A percentile compares a stretch with the other conserved stretches of the same genome.
Conservation (phyloP, 2,329 filamentous ascomycete species). For the Pseudocercospora fuligena region DNA sequence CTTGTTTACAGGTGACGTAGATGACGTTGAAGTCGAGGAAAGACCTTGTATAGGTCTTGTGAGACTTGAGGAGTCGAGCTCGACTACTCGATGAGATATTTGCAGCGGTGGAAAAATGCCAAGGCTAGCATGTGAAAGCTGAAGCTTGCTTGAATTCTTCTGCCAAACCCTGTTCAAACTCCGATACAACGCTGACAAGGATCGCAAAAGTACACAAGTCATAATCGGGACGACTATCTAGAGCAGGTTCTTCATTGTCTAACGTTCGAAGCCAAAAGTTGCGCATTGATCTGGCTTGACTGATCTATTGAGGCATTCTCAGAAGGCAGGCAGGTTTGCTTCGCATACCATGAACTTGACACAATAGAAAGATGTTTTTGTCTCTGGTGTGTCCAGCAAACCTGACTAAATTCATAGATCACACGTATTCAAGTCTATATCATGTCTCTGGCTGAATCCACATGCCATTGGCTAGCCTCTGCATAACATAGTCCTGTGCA, state of each 20-base stretch:
- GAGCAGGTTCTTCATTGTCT: too few relatives aligned
- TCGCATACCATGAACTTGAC: too few relatives aligned
- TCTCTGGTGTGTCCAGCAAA: neutral
- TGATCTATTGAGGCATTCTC: too few relatives aligned
- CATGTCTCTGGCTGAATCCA: neutral
- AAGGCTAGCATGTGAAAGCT: conserved; percentile 4
- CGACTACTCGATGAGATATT: neutral
- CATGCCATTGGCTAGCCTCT: neutral
- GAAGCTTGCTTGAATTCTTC: neutral
- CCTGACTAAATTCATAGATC: neutral
- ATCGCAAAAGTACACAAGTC: too few relatives aligned
- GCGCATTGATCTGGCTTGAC: too few relatives aligned
- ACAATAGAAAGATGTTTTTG: neutral
- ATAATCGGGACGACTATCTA: too few relatives aligned
- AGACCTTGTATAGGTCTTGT: neutral
- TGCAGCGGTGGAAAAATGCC: neutral
- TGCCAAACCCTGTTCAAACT: neutral
- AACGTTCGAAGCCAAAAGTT: too few relatives aligned
- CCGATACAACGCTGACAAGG: neutral
- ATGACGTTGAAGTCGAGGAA: neutral
- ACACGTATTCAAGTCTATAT: too few relatives aligned
- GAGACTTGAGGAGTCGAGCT: neutral
- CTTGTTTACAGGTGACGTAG: neutral
- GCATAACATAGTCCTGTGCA: neutral
- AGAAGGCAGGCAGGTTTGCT: neutral